phyloP scores from a whole-genome alignment of 768 basidiomycete species.

The Boletellus ananiceps region DNA sequence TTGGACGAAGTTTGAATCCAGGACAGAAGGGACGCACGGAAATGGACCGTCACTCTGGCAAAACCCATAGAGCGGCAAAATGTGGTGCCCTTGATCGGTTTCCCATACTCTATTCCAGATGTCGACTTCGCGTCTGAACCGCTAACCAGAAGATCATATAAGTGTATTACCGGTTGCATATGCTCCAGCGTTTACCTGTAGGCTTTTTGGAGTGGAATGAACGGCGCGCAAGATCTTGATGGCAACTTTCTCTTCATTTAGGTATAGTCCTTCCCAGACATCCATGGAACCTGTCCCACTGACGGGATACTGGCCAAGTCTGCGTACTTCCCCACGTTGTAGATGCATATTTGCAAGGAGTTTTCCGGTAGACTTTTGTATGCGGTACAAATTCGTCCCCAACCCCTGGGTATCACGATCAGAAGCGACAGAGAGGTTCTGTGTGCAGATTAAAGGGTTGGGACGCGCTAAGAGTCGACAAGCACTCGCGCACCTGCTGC shows the following conservation, averaged over 20 bases:
- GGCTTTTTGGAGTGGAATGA: slow-evolving; percentile 41
- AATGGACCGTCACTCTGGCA: slow-evolving; percentile 54
- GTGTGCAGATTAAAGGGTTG: slow-evolving; percentile 14
- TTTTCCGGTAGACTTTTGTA: slow-evolving; percentile 43
- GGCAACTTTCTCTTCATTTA: slow-evolving; percentile 50
- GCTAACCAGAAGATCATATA: slow-evolving; percentile 27
- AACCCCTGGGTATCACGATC: slow-evolving; percentile 37
- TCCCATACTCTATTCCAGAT: slow-evolving; percentile 55
- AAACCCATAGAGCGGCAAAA: slow-evolving; percentile 56
- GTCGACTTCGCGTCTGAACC: slow-evolving; percentile 49
- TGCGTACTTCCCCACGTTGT: slow-evolving; percentile 47
- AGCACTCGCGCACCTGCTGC: slow-evolving; percentile 38
- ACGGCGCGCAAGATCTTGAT: slow-evolving; percentile 54
- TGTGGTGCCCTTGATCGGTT: slow-evolving; percentile 45
- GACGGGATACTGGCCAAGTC: slow-evolving; percentile 46
- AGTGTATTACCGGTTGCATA: neutral
- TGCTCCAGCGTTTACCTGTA: slow-evolving; percentile 31
- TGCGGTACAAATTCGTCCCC: slow-evolving; percentile 44
- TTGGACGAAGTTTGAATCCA: slow-evolving; percentile 1
- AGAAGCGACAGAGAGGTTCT: slow-evolving; percentile 21
- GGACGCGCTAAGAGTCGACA: neutral
- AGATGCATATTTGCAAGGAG: slow-evolving; percentile 50
- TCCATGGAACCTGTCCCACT: slow-evolving; percentile 51
- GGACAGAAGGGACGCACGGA: slow-evolving; percentile 35
- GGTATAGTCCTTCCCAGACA: slow-evolving; percentile 52